Base-by-base conservation (phyloP, 208 protist species). In the Trypanosoma rangeli region DNA sequence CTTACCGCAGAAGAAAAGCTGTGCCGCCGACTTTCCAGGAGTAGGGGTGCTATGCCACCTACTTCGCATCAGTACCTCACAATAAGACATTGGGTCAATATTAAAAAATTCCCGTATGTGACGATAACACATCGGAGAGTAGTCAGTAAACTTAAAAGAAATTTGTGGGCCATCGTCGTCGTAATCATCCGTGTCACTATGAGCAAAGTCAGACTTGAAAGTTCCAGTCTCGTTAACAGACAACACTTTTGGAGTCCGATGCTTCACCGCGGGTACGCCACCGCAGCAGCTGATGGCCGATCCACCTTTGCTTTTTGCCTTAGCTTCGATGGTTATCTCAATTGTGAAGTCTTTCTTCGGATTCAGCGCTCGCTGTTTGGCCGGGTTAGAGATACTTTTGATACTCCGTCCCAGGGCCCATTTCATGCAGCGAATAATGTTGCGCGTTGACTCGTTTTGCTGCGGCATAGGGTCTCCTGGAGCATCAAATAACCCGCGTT, bases 81-180 rank as follows among this genome's bases (percentile, higher is more conserved):
- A 82, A 74, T 90, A 97, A 26, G 76, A 61, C 66, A 82, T 79
- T 31, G 87, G 66, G 56, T 95, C 84, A 42, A 96, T 82, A 44
- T 78, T 44, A 54, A 97, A 92, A 50, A 95, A 96, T 63, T 91
- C 89, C 10, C 93, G 87, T 29, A 97, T 87, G 64, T 96, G 86
- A 37, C 81, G 82, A 71, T 96, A 97, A 80, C 87, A 94, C 91
- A 96, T 94, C 8, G 94, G 94, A n/a, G 87, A 90, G 73, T 93
- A 97, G 62, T 95, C 90, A 12, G 83, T 93, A 69, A 96, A 94
- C 39, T 71, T 86, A 58, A 96, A 94, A 28, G 78, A 68, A 13
- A 85, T 79, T 10, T 46, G 70, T 15, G 70, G 74, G 46, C 37
- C 52, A n/a, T 79, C 79, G 0, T 64, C 76, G 46, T 82, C 73